Percentiles rank a stretch among this genome's conserved stretches.
phyloP scores from a whole-genome alignment of 176 grass and related monocot genomes.

The Oryza glumipatula region DNA sequence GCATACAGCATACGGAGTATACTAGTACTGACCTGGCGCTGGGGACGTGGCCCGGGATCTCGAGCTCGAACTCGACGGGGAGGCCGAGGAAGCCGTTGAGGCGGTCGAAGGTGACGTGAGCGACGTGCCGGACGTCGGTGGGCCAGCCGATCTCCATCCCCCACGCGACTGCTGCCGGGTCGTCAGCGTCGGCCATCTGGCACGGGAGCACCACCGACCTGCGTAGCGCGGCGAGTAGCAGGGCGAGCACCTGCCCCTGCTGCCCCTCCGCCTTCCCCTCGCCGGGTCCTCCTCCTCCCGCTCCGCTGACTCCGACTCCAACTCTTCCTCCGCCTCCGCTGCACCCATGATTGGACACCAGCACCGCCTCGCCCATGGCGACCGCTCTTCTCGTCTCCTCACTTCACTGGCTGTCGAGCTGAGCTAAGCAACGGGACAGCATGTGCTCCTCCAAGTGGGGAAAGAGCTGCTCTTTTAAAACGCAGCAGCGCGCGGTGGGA shows the following conservation, averaged over 20 bases:
- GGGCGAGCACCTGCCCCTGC: slow-evolving; percentile 56
- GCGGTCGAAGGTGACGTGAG: slow-evolving; percentile 96
- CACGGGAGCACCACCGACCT: slow-evolving; percentile 71
- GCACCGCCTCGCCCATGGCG: slow-evolving; percentile 50
- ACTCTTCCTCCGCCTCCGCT: neutral
- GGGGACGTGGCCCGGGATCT: slow-evolving; percentile 77
- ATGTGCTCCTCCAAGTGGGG: slow-evolving; percentile 37
- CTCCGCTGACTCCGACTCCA: neutral
- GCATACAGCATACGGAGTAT: too few relatives aligned
- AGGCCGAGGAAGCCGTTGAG: slow-evolving; percentile 93
- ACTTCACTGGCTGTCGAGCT: neutral
- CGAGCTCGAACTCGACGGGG: slow-evolving; percentile 87
- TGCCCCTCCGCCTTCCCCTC: slow-evolving; percentile 47
- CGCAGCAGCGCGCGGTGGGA: neutral
- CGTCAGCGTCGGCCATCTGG: slow-evolving; percentile 49
- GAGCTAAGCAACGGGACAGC: neutral
- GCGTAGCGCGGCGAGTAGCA: slow-evolving; percentile 60
- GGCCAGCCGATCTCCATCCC: slow-evolving; percentile 88
- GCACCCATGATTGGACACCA: slow-evolving; percentile 42
- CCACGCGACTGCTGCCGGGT: slow-evolving; percentile 19
- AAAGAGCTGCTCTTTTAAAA: slow-evolving; percentile 38
- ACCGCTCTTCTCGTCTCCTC: neutral
- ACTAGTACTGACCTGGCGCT: slow-evolving; percentile 61
- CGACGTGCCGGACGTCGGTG: slow-evolving; percentile 89
- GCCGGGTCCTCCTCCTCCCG: neutral